phyloP scores from a whole-genome alignment of 139 green algal genomes.

The Tetradesmus lagerheimii region DNA sequence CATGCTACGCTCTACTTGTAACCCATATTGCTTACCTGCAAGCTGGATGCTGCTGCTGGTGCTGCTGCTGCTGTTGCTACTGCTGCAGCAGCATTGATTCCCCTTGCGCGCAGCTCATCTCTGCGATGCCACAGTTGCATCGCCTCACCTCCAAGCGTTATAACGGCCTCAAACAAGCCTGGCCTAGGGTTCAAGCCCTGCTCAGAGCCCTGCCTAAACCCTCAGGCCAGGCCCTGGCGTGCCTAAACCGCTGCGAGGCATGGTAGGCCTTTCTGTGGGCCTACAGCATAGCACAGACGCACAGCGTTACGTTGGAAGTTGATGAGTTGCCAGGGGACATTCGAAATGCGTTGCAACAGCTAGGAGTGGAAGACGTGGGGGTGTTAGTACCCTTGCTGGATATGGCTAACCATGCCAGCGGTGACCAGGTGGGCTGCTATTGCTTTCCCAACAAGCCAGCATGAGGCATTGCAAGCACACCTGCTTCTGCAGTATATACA shows the following conservation, averaged over 20 bases:
- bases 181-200: slow-evolving; percentile 11
- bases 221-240: not conserved
- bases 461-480: too few species aligned
- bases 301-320: not conserved
- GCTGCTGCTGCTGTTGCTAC: too few species aligned
- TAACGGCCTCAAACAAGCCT: not conserved
- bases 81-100: not conserved
- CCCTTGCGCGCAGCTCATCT: not conserved
- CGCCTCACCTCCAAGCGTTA: slow-evolving; percentile 14
- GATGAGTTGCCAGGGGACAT: not conserved
- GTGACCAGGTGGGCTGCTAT: not conserved
- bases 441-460: too few species aligned
- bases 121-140: not conserved
- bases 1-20: not conserved
- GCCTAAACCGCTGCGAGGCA: not conserved
- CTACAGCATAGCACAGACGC: not conserved
- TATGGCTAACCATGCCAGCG: slow-evolving; percentile 33
- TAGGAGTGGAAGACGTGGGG: slow-evolving; percentile 23
- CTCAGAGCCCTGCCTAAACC: not conserved
- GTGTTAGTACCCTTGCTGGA: slow-evolving; percentile 34
- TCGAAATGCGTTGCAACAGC: not conserved
- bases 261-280: slow-evolving; percentile 34
- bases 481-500: too few species aligned
- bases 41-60: not conserved
- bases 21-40: not conserved